Percentiles rank a stretch among this genome's conserved stretches.
These are phyloP conservation scores for Ganoderma boninense DNA, from an alignment of 1,284 basidiomycete genomes.

Conservation along the genomic window DNA sequence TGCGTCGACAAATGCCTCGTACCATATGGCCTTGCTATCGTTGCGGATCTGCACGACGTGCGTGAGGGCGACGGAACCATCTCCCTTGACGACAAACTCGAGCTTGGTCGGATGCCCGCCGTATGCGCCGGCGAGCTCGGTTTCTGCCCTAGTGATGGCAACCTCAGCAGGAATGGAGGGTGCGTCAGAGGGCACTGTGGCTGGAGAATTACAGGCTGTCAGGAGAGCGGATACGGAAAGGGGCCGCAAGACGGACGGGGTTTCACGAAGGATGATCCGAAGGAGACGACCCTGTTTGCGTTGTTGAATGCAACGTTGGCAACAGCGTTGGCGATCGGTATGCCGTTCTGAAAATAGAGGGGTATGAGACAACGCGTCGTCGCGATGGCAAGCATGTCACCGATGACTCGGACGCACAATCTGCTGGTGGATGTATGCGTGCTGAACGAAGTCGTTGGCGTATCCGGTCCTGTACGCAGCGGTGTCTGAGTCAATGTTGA, in stretches of 20 bases:
- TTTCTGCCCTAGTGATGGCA: constrained; percentile 51
- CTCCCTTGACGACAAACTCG: constrained; percentile 50
- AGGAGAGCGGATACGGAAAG: not conserved
- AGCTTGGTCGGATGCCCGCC: constrained; percentile 52
- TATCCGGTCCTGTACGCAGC: constrained; percentile 41
- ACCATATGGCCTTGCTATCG: constrained; percentile 60
- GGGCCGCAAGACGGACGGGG: constrained; percentile 42
- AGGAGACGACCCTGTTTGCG: constrained; percentile 51
- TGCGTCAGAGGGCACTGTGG: constrained; percentile 48
- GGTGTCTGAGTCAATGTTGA: constrained; percentile 34
- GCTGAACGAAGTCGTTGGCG: constrained; percentile 40
- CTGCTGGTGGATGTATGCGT: constrained; percentile 50
- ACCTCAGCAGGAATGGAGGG: constrained; percentile 48
- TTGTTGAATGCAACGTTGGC: constrained; percentile 54
- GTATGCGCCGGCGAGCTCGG: constrained; percentile 50
- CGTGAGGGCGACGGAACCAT: constrained; percentile 56
- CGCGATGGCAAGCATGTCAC: not conserved
- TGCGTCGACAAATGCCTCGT: constrained; percentile 71
- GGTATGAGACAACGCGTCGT: constrained; percentile 29
- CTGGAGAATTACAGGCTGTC: constrained; percentile 6
- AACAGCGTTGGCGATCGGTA: constrained; percentile 53
- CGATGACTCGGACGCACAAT: constrained; percentile 23
- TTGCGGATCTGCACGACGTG: constrained; percentile 69
- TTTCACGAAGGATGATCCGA: constrained; percentile 61
- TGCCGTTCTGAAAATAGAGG: constrained; percentile 39